phyloP scores from a whole-genome alignment of 305 asterid species.

The Solanum hybrid region DNA sequence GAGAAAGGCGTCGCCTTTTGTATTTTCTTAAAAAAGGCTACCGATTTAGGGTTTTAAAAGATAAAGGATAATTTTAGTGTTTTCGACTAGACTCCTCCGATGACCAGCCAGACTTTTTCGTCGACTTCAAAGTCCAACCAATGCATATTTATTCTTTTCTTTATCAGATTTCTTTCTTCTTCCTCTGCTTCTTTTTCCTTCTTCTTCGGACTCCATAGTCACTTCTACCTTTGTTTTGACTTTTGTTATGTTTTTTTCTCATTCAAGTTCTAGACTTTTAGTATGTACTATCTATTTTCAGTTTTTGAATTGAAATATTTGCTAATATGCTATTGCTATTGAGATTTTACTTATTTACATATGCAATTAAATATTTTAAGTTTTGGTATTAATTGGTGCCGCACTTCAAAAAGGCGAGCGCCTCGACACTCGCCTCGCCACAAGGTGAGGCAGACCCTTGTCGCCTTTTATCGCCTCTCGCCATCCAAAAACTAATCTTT shows the following conservation, averaged over 20 bases:
- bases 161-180: background rate
- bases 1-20: background rate
- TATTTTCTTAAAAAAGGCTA: background rate
- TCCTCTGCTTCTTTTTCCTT: background rate
- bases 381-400: background rate
- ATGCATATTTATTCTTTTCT: background rate
- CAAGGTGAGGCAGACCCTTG: background rate
- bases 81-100: background rate
- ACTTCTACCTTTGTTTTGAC: background rate
- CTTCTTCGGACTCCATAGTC: background rate
- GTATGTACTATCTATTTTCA: background rate
- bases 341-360: background rate
- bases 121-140: background rate
- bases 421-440: background rate
- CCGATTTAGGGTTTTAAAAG: background rate
- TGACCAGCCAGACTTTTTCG: background rate
- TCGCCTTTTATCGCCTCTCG: background rate
- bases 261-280: background rate
- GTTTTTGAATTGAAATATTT: background rate
- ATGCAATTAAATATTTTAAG: background rate
- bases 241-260: background rate
- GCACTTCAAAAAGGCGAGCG: background rate
- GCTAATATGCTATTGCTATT: background rate
- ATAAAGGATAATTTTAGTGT: background rate
- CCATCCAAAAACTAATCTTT: background rate